These are phyloP conservation scores for Termitomyces eurrhizus DNA, from an alignment of 768 basidiomycete genomes.

Conservation along the genomic window DNA sequence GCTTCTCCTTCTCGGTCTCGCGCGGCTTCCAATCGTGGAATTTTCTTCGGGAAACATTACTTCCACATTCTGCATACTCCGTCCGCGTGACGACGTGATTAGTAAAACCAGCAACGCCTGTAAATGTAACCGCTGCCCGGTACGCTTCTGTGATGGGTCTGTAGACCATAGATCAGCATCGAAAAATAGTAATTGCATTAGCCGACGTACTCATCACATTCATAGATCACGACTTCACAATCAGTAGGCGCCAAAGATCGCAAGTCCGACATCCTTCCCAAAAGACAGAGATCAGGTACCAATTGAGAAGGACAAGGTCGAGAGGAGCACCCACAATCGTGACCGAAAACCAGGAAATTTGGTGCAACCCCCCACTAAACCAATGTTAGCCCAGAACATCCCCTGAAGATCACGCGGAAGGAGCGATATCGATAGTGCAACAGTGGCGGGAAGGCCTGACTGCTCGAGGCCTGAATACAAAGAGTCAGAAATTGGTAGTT, in stretches of 20 bases:
- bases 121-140: slow-evolving; percentile 55
- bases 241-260: slow-evolving; percentile 79
- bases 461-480: slow-evolving; percentile 63
- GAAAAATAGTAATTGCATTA: slow-evolving; percentile 6
- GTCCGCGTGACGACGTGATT: slow-evolving; percentile 62
- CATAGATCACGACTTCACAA: slow-evolving; percentile 68
- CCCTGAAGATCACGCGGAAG: slow-evolving; percentile 82
- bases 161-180: slow-evolving; percentile 12
- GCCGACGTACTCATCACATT: slow-evolving; percentile 64
- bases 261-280: slow-evolving; percentile 65
- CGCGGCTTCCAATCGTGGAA: slow-evolving; percentile 60
- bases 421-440: slow-evolving; percentile 70
- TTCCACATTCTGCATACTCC: slow-evolving; percentile 86
- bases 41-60: slow-evolving; percentile 68
- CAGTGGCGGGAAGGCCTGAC: slow-evolving; percentile 69
- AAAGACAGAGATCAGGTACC: slow-evolving; percentile 8
- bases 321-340: slow-evolving; percentile 59
- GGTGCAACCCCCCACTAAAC: slow-evolving; percentile 81
- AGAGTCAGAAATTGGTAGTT: slow-evolving; percentile 20
- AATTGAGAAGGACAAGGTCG: slow-evolving; percentile 7
- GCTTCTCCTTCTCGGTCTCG: slow-evolving; percentile 31
- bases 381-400: slow-evolving; percentile 96
- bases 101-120: slow-evolving; percentile 46
- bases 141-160: slow-evolving; percentile 71
- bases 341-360: slow-evolving; percentile 69